Percentiles rank a stretch among this genome's conserved stretches.
Conservation (phyloP, 2,329 filamentous ascomycete species). For the Bisporella sp. region DNA sequence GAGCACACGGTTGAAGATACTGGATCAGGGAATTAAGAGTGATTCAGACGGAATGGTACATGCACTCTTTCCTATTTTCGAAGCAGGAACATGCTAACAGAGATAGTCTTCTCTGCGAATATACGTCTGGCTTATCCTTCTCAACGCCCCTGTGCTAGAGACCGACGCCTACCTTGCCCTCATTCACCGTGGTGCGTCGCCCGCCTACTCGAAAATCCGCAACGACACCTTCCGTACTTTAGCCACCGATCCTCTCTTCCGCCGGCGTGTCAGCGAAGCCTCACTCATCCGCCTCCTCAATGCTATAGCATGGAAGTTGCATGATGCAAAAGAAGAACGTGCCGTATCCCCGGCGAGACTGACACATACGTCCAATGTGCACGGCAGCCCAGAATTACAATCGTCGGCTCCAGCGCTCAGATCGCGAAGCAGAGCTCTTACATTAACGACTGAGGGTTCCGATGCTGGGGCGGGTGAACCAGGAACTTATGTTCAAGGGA, state of each 20-base stretch:
- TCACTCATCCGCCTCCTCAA: conserved; percentile 91
- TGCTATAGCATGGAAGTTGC: conserved; percentile 87
- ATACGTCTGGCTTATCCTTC: conserved; percentile 91
- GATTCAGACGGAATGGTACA: conserved; percentile 76
- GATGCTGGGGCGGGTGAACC: conserved; percentile 56
- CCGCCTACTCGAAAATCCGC: conserved; percentile 93
- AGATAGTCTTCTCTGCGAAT: conserved; percentile 80
- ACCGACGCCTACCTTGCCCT: conserved; percentile 87
- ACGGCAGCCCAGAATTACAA: conserved; percentile 23
- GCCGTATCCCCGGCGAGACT: conserved; percentile 9
- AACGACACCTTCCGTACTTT: conserved; percentile 97
- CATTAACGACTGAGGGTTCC: conserved; percentile 57
- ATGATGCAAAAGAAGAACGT: conserved; percentile 59
- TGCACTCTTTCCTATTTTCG: conserved; percentile 7
- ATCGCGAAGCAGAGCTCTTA: conserved; percentile 45
- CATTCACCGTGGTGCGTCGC: conserved; percentile 87
- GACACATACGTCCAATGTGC: conserved; percentile 13
- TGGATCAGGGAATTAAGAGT: conserved; percentile 69
- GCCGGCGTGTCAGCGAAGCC: conserved; percentile 89
- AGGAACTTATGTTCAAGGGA: conserved; percentile 93
- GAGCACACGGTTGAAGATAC: conserved; percentile 64
- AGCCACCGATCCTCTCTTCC: conserved; percentile 94
- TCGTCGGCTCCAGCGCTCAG: conserved; percentile 26
- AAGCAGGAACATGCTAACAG: conserved; percentile 9
- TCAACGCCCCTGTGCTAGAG: conserved; percentile 76